phyloP scores from a whole-genome alignment of 2,329 filamentous ascomycete species.

The Lasiodiplodia citricola region DNA sequence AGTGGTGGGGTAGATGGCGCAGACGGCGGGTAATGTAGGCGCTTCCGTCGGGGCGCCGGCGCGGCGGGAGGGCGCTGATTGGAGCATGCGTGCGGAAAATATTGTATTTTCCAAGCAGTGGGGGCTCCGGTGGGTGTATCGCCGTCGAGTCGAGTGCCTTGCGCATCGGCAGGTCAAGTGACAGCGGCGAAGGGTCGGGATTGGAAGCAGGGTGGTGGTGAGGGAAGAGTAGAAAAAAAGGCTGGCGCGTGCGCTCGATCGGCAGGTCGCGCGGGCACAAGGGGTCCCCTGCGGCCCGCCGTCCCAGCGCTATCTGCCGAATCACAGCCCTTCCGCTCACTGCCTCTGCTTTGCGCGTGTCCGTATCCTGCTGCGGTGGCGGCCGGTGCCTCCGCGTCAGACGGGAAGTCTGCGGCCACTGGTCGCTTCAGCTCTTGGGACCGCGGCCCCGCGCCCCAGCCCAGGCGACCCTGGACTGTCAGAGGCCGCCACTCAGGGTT shows the following conservation, averaged over 20 bases:
- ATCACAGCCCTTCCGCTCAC: not conserved
- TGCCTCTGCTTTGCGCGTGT: not conserved
- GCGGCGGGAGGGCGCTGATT: slow-evolving; percentile 13
- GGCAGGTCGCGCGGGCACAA: not conserved
- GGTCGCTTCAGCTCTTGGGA: not conserved
- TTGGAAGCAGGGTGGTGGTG: not conserved
- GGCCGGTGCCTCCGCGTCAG: not conserved
- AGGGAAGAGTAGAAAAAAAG: not conserved
- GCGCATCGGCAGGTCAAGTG: slow-evolving; percentile 6
- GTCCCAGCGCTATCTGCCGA: slow-evolving; percentile 5
- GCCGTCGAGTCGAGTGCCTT: not conserved
- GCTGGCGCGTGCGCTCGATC: slow-evolving; percentile 1
- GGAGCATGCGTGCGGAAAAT: not conserved
- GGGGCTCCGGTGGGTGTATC: not conserved
- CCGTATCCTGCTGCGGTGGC: not conserved
- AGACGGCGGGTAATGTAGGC: slow-evolving; percentile 10
- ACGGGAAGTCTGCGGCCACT: not conserved
- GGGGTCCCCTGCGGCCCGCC: not conserved
- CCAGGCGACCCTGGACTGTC: slow-evolving; percentile 3
- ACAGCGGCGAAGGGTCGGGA: not conserved
- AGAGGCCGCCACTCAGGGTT: slow-evolving; percentile 11
- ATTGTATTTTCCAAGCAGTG: not conserved
- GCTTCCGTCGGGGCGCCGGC: slow-evolving; percentile 21
- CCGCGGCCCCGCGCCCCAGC: not conserved
- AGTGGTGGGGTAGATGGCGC: slow-evolving; percentile 6